A percentile compares a stretch with the other conserved stretches of the same genome.
These are phyloP conservation scores for Sparassis latifolia DNA, from an alignment of 1,284 basidiomycete species.

Conservation along the genomic window DNA sequence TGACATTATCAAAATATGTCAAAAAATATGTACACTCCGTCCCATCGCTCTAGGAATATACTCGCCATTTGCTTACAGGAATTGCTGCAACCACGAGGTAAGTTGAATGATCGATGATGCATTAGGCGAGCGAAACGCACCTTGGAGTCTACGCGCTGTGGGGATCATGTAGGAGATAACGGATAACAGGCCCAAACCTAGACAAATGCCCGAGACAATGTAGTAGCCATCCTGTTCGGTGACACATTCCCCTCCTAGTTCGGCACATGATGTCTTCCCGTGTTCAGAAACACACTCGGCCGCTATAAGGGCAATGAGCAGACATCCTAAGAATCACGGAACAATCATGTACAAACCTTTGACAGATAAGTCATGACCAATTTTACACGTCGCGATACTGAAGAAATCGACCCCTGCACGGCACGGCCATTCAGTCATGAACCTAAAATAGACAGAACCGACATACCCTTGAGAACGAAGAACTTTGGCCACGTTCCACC, in stretches of 20 bases:
- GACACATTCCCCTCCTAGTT: conserved; percentile 75
- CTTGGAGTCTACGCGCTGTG: conserved; percentile 79
- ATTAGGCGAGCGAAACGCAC: conserved; percentile 37
- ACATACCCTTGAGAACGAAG: conserved; percentile 80
- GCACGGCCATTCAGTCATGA: background rate
- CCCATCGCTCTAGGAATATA: conserved; percentile 24
- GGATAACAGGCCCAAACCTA: conserved; percentile 67
- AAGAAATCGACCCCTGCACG: conserved; percentile 76
- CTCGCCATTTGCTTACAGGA: conserved; percentile 56
- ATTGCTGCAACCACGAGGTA: conserved; percentile 34
- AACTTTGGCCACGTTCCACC: conserved; percentile 98
- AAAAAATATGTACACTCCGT: background rate
- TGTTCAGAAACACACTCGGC: conserved; percentile 86
- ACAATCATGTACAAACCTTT: conserved; percentile 37
- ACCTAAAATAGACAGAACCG: background rate
- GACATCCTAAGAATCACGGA: background rate
- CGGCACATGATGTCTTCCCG: conserved; percentile 76
- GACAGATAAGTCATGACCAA: conserved; percentile 48
- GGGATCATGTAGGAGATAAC: conserved; percentile 80
- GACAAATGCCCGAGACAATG: conserved; percentile 75
- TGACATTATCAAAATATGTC: background rate
- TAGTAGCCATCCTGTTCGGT: conserved; percentile 93
- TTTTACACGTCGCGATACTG: conserved; percentile 75
- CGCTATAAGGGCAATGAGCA: conserved; percentile 32
- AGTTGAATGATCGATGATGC: background rate